Evolutionary conservation across 768 basidiomycete species (phyloP).

Genomic region (Lactifluus subvellereus): DNA sequence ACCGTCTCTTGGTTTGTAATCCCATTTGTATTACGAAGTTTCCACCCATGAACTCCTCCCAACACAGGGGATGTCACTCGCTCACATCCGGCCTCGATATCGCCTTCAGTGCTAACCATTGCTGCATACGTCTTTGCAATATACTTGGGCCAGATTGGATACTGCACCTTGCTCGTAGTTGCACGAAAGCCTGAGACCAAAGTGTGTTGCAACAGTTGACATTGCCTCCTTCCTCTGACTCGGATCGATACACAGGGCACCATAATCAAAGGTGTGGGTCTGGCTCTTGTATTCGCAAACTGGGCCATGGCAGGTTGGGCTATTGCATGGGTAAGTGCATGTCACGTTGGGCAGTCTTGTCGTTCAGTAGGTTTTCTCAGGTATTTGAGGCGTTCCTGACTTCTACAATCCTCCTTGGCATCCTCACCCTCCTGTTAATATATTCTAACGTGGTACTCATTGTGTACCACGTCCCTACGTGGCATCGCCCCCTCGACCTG

Average conservation of each 20-base stretch:
- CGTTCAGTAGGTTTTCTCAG: constrained; percentile 32
- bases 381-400: constrained; percentile 70
- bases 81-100: constrained; percentile 61
- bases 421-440: constrained; percentile 62
- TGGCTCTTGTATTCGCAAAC: constrained; percentile 70
- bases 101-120: constrained; percentile 55
- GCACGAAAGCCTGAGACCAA: constrained; percentile 76
- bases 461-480: constrained; percentile 60
- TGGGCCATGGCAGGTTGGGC: constrained; percentile 79
- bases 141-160: constrained; percentile 68
- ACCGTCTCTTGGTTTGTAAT: constrained; percentile 51
- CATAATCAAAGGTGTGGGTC: constrained; percentile 72
- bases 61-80: constrained; percentile 44
- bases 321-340: constrained; percentile 55
- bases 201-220: constrained; percentile 33
- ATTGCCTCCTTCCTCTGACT: constrained; percentile 5
- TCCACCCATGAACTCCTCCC: not conserved
- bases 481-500: constrained; percentile 61
- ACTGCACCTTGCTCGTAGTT: constrained; percentile 71
- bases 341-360: not conserved
- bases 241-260: constrained; percentile 43
- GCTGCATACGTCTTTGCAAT: constrained; percentile 55
- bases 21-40: not conserved
- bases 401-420: constrained; percentile 65
- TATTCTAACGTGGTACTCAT: constrained; percentile 78